Conservation (phyloP, 2,329 filamentous ascomycete species). For the Zymoseptoria crescenta region DNA sequence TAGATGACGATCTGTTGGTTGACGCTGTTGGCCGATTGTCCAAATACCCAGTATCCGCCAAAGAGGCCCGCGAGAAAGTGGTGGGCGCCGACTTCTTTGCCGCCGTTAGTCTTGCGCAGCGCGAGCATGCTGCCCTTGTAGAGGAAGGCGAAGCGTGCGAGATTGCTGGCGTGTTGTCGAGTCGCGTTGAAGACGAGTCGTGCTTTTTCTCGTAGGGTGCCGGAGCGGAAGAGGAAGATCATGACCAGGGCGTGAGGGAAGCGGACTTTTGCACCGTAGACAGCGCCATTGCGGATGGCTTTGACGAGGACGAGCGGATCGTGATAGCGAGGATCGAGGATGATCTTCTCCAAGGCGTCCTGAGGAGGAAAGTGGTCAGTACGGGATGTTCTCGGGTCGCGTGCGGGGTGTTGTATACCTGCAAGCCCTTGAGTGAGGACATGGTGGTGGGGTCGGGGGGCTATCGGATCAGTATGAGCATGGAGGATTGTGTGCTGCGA, state of each 20-base stretch:
- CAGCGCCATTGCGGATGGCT: constrained; percentile 88
- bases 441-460: constrained; percentile 1
- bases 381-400: background rate
- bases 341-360: constrained; percentile 64
- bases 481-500: background rate
- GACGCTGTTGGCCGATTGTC: constrained; percentile 60
- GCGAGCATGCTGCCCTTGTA: constrained; percentile 80
- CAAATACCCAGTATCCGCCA: constrained; percentile 91
- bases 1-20: constrained; percentile 98
- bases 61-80: constrained; percentile 78
- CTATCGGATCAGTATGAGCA: background rate
- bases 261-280: constrained; percentile 95
- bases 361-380: constrained; percentile 30
- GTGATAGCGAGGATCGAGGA: constrained; percentile 77
- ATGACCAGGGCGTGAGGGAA: constrained; percentile 98
- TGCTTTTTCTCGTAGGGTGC: constrained; percentile 69
- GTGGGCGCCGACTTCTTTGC: constrained; percentile 65
- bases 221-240: constrained; percentile 92
- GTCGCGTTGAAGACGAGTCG: constrained; percentile 77
- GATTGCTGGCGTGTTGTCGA: constrained; percentile 79
- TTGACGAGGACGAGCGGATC: constrained; percentile 81
- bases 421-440: constrained; percentile 10
- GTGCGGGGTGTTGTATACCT: constrained; percentile 1
- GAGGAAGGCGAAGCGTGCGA: constrained; percentile 81
- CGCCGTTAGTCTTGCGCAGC: constrained; percentile 49